These are phyloP conservation scores for Globisporangium nodosum DNA, from an alignment of 352 stramenopile species.

Conservation along the genomic window DNA sequence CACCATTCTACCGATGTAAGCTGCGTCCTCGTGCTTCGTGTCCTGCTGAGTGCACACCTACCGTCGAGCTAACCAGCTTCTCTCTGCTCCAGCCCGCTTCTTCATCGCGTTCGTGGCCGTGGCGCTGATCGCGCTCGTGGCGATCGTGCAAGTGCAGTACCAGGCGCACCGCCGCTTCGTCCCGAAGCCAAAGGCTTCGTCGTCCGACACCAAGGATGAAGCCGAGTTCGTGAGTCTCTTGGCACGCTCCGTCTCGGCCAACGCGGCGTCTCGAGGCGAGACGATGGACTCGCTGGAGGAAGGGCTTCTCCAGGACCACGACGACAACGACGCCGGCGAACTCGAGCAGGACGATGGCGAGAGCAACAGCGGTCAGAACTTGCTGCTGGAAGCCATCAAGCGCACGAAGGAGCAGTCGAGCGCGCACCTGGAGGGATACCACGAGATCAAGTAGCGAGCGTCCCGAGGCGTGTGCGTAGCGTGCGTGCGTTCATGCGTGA, in stretches of 20 bases:
- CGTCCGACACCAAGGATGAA: constrained; percentile 8
- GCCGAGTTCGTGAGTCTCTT: constrained; percentile 11
- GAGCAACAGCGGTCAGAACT: neutral
- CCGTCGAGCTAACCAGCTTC: neutral
- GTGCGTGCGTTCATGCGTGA: neutral
- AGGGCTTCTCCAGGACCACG: constrained; percentile 8
- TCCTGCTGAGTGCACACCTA: neutral
- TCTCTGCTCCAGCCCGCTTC: constrained; percentile 15
- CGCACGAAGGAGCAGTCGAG: constrained; percentile 20
- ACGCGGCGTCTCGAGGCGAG: neutral
- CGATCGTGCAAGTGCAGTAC: constrained; percentile 18
- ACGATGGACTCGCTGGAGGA: constrained; percentile 15
- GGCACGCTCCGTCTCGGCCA: constrained; percentile 1
- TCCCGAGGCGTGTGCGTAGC: neutral
- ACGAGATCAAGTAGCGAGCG: constrained; percentile 25
- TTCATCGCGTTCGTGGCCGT: constrained; percentile 16
- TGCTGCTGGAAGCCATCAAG: constrained; percentile 26
- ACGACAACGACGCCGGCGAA: neutral
- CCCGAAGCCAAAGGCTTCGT: neutral
- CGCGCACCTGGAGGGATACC: constrained; percentile 21
- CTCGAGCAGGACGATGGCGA: neutral
- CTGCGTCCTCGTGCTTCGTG: neutral
- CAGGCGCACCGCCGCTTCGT: constrained; percentile 11
- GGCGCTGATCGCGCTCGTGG: constrained; percentile 11
- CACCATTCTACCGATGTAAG: constrained; percentile 15